A percentile compares a stretch with the other conserved stretches of the same genome.
These are phyloP conservation scores for Reticulascus tulasneorum DNA, from an alignment of 2,329 filamentous ascomycete species.

Conservation along the genomic window DNA sequence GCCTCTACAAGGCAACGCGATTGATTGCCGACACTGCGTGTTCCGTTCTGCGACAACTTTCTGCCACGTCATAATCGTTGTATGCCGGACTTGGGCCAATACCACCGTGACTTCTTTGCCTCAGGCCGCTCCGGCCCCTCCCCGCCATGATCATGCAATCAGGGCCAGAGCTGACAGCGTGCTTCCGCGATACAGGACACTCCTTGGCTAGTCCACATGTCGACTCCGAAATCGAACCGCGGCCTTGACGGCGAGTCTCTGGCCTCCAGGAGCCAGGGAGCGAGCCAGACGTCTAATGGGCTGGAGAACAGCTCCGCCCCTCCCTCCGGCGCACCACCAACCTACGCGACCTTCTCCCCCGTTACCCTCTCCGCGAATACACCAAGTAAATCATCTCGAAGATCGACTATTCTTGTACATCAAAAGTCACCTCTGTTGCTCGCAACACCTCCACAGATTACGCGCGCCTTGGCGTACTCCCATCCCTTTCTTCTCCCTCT, in stretches of 20 bases:
- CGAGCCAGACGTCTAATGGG: too few species aligned
- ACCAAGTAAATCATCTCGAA: constrained; percentile 58
- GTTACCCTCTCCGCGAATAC: constrained; percentile 67
- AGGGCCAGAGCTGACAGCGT: constrained; percentile 14
- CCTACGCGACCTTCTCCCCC: constrained; percentile 86
- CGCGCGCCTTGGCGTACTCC: constrained; percentile 88
- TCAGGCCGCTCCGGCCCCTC: background rate
- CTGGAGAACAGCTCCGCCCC: constrained; percentile 28
- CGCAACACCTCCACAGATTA: constrained; percentile 91
- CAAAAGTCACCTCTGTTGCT: constrained; percentile 92
- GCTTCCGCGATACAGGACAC: constrained; percentile 25
- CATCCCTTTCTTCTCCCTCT: constrained; percentile 89
- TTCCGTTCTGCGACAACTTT: constrained; percentile 8
- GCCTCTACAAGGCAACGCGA: background rate
- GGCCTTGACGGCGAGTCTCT: constrained; percentile 27
- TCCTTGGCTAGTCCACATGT: constrained; percentile 53
- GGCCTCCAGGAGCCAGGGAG: too few species aligned
- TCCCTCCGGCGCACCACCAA: constrained; percentile 54
- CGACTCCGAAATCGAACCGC: constrained; percentile 37
- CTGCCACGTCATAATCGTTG: constrained; percentile 14
- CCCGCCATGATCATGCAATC: background rate
- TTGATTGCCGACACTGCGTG: constrained; percentile 5
- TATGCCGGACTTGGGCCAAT: too few species aligned
- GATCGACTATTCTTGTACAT: constrained; percentile 90
- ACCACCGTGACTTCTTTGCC: background rate